Evolutionary conservation across 2,329 filamentous ascomycete genomes (phyloP).

Genomic region (Huntiella omanensis): DNA sequence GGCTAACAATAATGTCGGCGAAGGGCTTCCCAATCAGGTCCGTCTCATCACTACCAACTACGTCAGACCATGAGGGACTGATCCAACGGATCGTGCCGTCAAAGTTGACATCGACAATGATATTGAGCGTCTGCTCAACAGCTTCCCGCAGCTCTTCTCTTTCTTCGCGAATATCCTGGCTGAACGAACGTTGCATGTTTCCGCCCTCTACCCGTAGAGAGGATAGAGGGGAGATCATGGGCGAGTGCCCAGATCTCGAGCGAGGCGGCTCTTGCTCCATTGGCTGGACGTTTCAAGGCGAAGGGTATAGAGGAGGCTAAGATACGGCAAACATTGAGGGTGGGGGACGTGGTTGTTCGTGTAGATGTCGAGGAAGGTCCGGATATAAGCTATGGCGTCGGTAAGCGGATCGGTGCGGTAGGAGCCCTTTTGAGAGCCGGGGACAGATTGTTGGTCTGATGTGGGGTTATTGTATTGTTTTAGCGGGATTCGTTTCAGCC

Average conservation of each 20-base stretch:
- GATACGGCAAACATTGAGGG: constrained; percentile 4
- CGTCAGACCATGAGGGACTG: constrained; percentile 86
- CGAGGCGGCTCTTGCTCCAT: constrained; percentile 3
- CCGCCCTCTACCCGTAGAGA: constrained; percentile 31
- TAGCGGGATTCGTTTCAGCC: too few species aligned
- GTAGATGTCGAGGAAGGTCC: too few species aligned
- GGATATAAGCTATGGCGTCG: too few species aligned
- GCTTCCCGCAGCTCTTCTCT: constrained; percentile 86
- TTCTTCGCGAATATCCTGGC: constrained; percentile 81
- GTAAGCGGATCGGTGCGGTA: too few species aligned
- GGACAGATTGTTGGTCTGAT: too few species aligned
- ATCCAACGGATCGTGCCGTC: constrained; percentile 89
- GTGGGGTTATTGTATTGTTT: too few species aligned
- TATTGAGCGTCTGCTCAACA: constrained; percentile 88
- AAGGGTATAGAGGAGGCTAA: constrained; percentile 1
- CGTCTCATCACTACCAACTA: constrained; percentile 63
- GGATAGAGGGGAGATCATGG: constrained; percentile 20
- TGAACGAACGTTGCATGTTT: constrained; percentile 49
- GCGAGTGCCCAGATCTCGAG: constrained; percentile 4
- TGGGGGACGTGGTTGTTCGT: background rate
- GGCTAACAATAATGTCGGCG: constrained; percentile 57
- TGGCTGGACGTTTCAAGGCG: constrained; percentile 2
- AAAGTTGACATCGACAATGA: constrained; percentile 83
- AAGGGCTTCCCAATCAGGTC: constrained; percentile 60
- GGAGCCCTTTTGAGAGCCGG: too few species aligned